These are phyloP conservation scores for Scutellaria minor DNA, from an alignment of 257 asterid genomes.

Conservation along the genomic window DNA sequence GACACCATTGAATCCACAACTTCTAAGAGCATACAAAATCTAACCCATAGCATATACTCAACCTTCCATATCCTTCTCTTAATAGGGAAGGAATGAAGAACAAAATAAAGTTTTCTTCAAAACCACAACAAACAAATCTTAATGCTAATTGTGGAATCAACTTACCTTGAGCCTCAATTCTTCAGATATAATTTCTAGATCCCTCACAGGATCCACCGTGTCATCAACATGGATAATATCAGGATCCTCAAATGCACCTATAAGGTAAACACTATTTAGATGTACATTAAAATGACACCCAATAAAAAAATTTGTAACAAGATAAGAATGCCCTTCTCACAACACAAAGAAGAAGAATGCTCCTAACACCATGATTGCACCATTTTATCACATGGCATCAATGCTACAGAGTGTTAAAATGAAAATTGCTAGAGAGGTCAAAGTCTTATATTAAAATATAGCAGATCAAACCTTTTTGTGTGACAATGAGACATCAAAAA, in stretches of 20 bases:
- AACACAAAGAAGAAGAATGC: constrained; percentile 13
- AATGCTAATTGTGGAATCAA: constrained; percentile 15
- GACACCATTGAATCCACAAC: constrained; percentile 25
- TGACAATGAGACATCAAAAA: constrained; percentile 1
- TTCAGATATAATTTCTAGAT: constrained; percentile 79
- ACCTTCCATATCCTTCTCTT: constrained; percentile 21
- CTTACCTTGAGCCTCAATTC: constrained; percentile 92
- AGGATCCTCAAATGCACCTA: constrained; percentile 98
- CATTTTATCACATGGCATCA: background rate
- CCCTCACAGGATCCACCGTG: constrained; percentile 93
- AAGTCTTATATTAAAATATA: background rate
- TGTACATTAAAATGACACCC: constrained; percentile 21
- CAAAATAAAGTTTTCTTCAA: background rate
- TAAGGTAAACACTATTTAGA: constrained; percentile 27
- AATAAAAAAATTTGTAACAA: constrained; percentile 4
- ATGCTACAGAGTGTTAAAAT: constrained; percentile 2
- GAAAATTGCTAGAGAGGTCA: background rate
- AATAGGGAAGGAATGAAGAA: background rate
- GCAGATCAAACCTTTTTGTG: background rate
- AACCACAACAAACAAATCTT: constrained; percentile 2
- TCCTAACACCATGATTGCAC: background rate
- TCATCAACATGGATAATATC: constrained; percentile 97
- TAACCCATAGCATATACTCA: constrained; percentile 13
- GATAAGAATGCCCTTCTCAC: constrained; percentile 4
- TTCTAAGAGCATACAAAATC: constrained; percentile 21